Evolutionary conservation across 768 basidiomycete genomes (phyloP).

Genomic region (Lactifluus pinguis): DNA sequence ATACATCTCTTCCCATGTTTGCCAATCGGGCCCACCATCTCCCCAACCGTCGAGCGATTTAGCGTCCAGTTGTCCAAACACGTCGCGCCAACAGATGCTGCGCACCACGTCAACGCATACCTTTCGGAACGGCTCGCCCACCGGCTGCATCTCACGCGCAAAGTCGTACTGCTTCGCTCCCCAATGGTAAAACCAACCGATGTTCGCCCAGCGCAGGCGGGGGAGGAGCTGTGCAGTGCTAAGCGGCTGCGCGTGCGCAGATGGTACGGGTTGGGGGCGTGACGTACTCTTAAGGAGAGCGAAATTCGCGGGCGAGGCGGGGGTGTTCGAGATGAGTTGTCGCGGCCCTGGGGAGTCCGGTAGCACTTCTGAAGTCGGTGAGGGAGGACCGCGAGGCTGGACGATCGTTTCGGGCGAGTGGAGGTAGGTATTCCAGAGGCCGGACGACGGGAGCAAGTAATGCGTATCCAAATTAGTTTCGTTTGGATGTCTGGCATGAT

Average conservation of each 20-base stretch:
- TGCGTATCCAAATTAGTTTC: constrained; percentile 87
- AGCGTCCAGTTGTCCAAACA: constrained; percentile 36
- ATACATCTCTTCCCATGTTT: constrained; percentile 67
- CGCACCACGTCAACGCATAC: constrained; percentile 58
- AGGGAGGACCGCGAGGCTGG: constrained; percentile 37
- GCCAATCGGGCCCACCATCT: constrained; percentile 52
- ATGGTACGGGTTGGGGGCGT: constrained; percentile 58
- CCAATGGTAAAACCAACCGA: constrained; percentile 97
- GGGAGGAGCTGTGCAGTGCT: constrained; percentile 49
- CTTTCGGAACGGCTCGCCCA: constrained; percentile 45
- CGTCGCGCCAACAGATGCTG: constrained; percentile 57
- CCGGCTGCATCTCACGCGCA: constrained; percentile 50
- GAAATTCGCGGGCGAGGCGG: constrained; percentile 53
- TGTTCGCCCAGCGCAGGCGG: constrained; percentile 91
- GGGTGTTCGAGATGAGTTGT: constrained; percentile 60
- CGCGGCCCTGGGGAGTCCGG: constrained; percentile 43
- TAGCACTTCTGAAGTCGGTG: constrained; percentile 14
- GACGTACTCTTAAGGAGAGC: constrained; percentile 41
- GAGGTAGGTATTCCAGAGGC: constrained; percentile 67
- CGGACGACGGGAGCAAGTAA: constrained; percentile 62
- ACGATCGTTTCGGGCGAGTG: constrained; percentile 30
- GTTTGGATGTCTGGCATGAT: constrained; percentile 74
- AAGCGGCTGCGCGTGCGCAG: constrained; percentile 43
- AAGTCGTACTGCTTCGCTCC: constrained; percentile 94
- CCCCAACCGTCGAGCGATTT: constrained; percentile 38